Percentiles rank a stretch among this genome's conserved stretches.
Evolutionary conservation across 2,329 filamentous ascomycete genomes (phyloP).

Genomic region (Arthrocladium fulminans): DNA sequence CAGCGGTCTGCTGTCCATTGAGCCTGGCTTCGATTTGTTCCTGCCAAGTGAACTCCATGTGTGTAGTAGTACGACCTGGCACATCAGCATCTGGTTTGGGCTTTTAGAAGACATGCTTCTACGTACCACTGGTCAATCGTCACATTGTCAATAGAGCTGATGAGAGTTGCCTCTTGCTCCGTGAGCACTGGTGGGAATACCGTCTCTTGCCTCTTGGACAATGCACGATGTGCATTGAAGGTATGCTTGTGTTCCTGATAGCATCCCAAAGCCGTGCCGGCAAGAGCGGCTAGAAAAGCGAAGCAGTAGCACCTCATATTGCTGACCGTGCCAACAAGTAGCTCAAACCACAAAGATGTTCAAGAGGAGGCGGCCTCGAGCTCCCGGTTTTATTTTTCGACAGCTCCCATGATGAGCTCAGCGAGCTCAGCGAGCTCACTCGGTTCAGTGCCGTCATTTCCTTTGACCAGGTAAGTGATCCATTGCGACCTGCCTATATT

Average conservation of each 20-base stretch:
- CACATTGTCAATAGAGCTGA: slow-evolving; percentile 24
- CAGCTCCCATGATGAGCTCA: neutral
- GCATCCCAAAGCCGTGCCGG: neutral
- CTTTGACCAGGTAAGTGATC: neutral
- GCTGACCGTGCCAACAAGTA: neutral
- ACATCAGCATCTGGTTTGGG: neutral
- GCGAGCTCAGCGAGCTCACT: too few relatives aligned
- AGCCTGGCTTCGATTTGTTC: slow-evolving; percentile 25
- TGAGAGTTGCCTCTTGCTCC: slow-evolving; percentile 24
- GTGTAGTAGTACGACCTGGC: slow-evolving; percentile 24
- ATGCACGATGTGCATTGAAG: slow-evolving; percentile 1
- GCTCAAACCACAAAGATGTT: neutral
- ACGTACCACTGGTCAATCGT: slow-evolving; percentile 26
- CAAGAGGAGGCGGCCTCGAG: too few relatives aligned
- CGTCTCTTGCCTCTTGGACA: slow-evolving; percentile 20
- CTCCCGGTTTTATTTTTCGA: too few relatives aligned
- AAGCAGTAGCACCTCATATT: neutral
- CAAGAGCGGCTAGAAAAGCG: neutral
- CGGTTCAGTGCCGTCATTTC: neutral
- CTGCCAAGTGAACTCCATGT: slow-evolving; percentile 27
- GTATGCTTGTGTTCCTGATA: neutral
- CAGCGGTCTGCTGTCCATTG: slow-evolving; percentile 28
- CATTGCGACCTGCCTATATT: neutral
- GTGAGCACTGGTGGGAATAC: slow-evolving; percentile 23
- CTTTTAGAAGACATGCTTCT: neutral